Evolutionary conservation across 2,329 filamentous ascomycete genomes (phyloP).

Genomic region (Aspergillus sergii): DNA sequence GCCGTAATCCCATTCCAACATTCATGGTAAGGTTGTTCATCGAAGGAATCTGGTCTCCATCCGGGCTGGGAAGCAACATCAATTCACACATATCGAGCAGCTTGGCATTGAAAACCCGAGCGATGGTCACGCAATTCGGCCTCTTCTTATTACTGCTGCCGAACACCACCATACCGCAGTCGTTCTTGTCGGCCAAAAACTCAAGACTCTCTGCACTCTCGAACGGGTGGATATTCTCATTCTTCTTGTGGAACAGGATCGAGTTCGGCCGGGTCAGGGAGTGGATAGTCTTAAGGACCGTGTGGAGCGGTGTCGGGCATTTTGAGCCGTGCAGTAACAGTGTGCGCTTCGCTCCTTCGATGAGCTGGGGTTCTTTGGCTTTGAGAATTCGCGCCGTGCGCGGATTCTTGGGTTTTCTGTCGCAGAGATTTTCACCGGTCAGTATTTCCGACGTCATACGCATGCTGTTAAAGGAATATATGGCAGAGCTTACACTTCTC

Average conservation of each 20-base stretch:
- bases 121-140: conserved; percentile 83
- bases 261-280: conserved; percentile 81
- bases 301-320: conserved; percentile 79
- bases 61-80: conserved; percentile 73
- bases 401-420: conserved; percentile 74
- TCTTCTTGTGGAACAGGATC: conserved; percentile 96
- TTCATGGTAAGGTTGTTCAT: conserved; percentile 61
- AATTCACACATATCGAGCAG: conserved; percentile 95
- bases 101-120: conserved; percentile 82
- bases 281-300: conserved; percentile 82
- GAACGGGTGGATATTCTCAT: conserved; percentile 84
- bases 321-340: conserved; percentile 87
- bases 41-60: conserved; percentile 36
- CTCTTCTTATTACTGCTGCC: conserved; percentile 89
- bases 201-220: conserved; percentile 85
- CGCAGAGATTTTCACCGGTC: conserved; percentile 13
- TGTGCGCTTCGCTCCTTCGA: conserved; percentile 87
- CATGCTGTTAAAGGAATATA: not conserved
- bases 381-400: conserved; percentile 94
- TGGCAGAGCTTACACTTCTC: conserved; percentile 44
- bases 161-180: conserved; percentile 82
- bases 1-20: conserved; percentile 77
- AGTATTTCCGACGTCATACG: not conserved
- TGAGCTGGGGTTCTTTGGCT: conserved; percentile 83
- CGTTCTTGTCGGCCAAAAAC: conserved; percentile 97